These are phyloP conservation scores for Buddleja alternifolia DNA, from an alignment of 257 asterid species.

Conservation along the genomic window DNA sequence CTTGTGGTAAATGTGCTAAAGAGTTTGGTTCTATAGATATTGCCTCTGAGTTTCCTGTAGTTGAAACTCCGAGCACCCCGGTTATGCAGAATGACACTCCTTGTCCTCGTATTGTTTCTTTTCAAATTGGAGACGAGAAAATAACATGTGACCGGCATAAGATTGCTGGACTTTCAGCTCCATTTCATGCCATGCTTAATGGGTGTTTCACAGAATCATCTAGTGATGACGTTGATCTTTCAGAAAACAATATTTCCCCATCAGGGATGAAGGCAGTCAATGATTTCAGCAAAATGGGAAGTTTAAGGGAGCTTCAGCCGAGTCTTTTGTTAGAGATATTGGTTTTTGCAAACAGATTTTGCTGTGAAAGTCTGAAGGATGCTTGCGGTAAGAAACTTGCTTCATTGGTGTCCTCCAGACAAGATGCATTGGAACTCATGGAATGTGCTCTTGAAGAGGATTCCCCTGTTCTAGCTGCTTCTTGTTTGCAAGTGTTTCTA, in stretches of 20 bases:
- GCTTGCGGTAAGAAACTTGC: slow-evolving; percentile 91
- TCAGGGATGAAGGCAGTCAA: slow-evolving; percentile 65
- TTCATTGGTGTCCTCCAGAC: slow-evolving; percentile 67
- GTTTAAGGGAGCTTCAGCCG: slow-evolving; percentile 55
- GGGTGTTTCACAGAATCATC: slow-evolving; percentile 86
- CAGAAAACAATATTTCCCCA: slow-evolving; percentile 80
- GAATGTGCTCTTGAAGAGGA: slow-evolving; percentile 91
- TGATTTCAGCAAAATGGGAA: slow-evolving; percentile 63
- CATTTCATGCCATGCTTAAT: slow-evolving; percentile 90
- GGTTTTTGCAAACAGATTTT: slow-evolving; percentile 91
- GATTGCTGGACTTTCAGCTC: slow-evolving; percentile 83
- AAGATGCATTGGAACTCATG: slow-evolving; percentile 85
- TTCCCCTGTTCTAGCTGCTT: slow-evolving; percentile 82
- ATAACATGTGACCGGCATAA: slow-evolving; percentile 71
- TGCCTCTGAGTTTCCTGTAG: slow-evolving; percentile 66
- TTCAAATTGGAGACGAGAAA: slow-evolving; percentile 72
- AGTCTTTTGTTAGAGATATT: slow-evolving; percentile 77
- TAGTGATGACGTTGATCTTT: slow-evolving; percentile 77
- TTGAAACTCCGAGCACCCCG: slow-evolving; percentile 30
- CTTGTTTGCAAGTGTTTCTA: slow-evolving; percentile 89
- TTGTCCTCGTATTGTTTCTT: slow-evolving; percentile 53
- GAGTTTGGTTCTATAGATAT: slow-evolving; percentile 76
- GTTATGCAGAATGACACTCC: slow-evolving; percentile 13
- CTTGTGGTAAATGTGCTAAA: slow-evolving; percentile 82
- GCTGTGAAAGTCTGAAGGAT: slow-evolving; percentile 90